phyloP scores from a whole-genome alignment of 257 asterid species.

The Gentiana dahurica region DNA sequence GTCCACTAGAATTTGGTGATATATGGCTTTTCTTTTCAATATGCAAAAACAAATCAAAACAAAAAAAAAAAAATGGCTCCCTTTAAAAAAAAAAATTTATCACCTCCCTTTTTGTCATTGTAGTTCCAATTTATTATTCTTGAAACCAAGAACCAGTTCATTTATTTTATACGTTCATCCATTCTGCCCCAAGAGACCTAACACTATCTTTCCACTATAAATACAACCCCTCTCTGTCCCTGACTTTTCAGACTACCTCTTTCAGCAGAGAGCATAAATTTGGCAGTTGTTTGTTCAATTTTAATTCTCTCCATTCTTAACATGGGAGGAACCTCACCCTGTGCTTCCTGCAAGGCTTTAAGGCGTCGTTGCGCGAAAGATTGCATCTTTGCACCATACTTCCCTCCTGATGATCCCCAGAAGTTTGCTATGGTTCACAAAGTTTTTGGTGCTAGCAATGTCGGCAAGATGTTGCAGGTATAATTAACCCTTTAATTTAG shows the following conservation, averaged over 20 bases:
- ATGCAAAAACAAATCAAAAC: too few relatives aligned
- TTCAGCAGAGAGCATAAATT: slow-evolving; percentile 1
- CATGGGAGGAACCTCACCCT: slow-evolving; percentile 82
- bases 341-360: slow-evolving; percentile 83
- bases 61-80: too few relatives aligned
- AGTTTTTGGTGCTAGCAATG: slow-evolving; percentile 88
- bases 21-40: too few relatives aligned
- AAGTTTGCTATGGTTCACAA: slow-evolving; percentile 95
- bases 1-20: too few relatives aligned
- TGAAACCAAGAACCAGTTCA: slow-evolving; percentile 5
- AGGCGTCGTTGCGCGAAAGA: slow-evolving; percentile 88
- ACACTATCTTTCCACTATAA: slow-evolving; percentile 15
- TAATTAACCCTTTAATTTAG: not conserved
- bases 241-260: slow-evolving; percentile 17
- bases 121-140: not conserved
- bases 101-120: slow-evolving; percentile 1
- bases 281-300: not conserved
- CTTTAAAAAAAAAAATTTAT: not conserved
- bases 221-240: slow-evolving; percentile 10
- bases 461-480: slow-evolving; percentile 95
- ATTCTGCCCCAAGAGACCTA: slow-evolving; percentile 4
- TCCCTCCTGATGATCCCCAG: slow-evolving; percentile 91
- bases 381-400: slow-evolving; percentile 85
- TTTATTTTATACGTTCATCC: slow-evolving; percentile 15
- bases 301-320: not conserved